phyloP scores from a whole-genome alignment of 2,329 filamentous ascomycete genomes.

The Talaromyces pinophilus region DNA sequence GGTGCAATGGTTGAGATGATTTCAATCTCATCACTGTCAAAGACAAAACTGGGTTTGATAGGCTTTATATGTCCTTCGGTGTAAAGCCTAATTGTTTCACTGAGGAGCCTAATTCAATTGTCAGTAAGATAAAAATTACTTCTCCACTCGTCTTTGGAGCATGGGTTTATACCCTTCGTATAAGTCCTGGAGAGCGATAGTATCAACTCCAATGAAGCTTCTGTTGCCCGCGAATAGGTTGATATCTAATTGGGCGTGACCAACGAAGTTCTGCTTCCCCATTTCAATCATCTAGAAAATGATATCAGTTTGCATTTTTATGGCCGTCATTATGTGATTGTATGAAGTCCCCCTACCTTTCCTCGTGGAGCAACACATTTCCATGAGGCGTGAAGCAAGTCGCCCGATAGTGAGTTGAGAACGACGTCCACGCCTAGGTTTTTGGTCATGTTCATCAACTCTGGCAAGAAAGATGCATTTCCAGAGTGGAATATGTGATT shows the following conservation, averaged over 20 bases:
- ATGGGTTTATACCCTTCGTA: neutral
- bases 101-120: slow-evolving; percentile 15
- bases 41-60: neutral
- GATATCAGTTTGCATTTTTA: neutral
- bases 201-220: slow-evolving; percentile 28
- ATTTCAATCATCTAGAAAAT: slow-evolving; percentile 32
- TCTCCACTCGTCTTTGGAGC: neutral
- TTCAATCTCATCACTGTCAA: neutral
- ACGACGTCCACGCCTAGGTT: slow-evolving; percentile 39
- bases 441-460: slow-evolving; percentile 30
- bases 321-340: neutral
- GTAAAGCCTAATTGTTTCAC: neutral
- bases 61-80: neutral
- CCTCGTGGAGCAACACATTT: slow-evolving; percentile 32
- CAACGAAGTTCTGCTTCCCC: slow-evolving; percentile 31
- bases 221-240: slow-evolving; percentile 29
- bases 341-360: neutral
- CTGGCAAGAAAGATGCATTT: slow-evolving; percentile 28
- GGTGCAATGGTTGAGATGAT: neutral
- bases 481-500: slow-evolving; percentile 38
- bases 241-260: slow-evolving; percentile 29
- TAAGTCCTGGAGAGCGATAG: slow-evolving; percentile 16
- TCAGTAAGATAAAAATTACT: neutral
- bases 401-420: slow-evolving; percentile 30
- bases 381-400: slow-evolving; percentile 30